Conservation (phyloP, 345 rosid genomes). For the Cardamine chenopodiifolia region DNA sequence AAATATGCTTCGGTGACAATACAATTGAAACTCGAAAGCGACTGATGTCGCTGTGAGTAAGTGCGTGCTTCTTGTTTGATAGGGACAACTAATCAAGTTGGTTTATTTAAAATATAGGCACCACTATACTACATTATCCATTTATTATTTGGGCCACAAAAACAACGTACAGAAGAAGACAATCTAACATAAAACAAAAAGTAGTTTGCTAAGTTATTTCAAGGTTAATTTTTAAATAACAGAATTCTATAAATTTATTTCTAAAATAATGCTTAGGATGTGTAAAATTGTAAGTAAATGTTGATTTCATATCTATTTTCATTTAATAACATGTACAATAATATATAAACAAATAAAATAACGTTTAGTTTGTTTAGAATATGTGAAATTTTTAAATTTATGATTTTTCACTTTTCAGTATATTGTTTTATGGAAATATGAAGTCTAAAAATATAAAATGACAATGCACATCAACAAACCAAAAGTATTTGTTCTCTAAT, state of each 20-base stretch:
- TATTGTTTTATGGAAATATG: no score
- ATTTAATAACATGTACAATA: not conserved
- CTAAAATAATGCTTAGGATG: not conserved
- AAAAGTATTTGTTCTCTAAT: no score
- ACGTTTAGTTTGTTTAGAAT: not conserved
- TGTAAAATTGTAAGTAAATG: not conserved
- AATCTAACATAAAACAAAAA: not conserved
- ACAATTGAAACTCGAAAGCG: constrained; percentile 6
- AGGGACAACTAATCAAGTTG: constrained; percentile 19
- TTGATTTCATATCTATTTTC: not conserved
- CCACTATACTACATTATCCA: constrained; percentile 19
- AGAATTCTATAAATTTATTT: not conserved
- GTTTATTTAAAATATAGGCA: not conserved
- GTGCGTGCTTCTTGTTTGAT: constrained; percentile 19
- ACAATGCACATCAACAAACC: no score
- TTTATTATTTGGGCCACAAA: constrained; percentile 21
- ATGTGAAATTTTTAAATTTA: not conserved
- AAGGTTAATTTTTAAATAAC: not conserved
- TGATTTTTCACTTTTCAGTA: not conserved
- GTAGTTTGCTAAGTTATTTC: not conserved
- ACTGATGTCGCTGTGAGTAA: constrained; percentile 11
- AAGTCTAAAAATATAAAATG: no score
- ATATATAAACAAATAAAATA: not conserved
- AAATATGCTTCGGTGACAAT: not conserved
- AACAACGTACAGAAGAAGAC: no score